Conservation (phyloP, 2,329 filamentous ascomycete genomes). For the Claviceps humidiphila region DNA sequence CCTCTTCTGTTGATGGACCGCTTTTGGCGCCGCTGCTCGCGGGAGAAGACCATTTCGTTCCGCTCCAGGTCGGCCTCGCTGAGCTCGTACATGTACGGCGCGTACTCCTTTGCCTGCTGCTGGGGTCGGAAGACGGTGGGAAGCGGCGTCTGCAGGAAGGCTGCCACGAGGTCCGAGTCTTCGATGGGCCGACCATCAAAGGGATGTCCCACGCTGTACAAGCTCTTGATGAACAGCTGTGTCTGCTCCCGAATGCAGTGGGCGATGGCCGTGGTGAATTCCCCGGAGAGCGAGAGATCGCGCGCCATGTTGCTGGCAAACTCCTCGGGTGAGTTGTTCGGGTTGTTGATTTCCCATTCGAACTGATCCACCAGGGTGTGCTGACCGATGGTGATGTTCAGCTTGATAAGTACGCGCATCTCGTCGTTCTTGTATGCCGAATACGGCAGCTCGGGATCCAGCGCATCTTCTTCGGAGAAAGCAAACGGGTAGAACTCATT, state of each 20-base stretch:
- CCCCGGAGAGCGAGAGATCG: constrained; percentile 81
- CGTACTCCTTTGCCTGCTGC: constrained; percentile 86
- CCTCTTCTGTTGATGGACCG: constrained; percentile 87
- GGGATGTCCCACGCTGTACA: constrained; percentile 86
- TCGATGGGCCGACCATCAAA: constrained; percentile 92
- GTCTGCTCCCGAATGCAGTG: constrained; percentile 95
- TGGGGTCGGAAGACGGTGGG: constrained; percentile 75
- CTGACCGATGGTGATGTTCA: constrained; percentile 94
- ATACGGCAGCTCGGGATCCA: constrained; percentile 84
- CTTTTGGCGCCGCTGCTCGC: constrained; percentile 90
- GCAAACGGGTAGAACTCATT: constrained; percentile 89
- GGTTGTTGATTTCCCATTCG: constrained; percentile 98
- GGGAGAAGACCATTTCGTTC: constrained; percentile 82
- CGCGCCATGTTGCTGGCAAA: constrained; percentile 82
- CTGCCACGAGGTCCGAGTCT: constrained; percentile 73
- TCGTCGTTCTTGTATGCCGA: constrained; percentile 96
- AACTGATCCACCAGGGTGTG: constrained; percentile 94
- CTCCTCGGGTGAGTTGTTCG: constrained; percentile 83
- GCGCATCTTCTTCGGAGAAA: constrained; percentile 75
- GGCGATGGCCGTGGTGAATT: constrained; percentile 94
- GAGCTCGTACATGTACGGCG: constrained; percentile 86
- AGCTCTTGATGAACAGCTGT: constrained; percentile 83
- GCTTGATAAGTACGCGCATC: constrained; percentile 89
- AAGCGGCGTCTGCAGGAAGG: constrained; percentile 77
- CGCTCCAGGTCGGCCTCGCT: constrained; percentile 81